Evolutionary conservation across 2,329 filamentous ascomycete genomes (phyloP), one percentile per base, ranked within the genome.

Genomic region (Didymella lethalis): DNA sequence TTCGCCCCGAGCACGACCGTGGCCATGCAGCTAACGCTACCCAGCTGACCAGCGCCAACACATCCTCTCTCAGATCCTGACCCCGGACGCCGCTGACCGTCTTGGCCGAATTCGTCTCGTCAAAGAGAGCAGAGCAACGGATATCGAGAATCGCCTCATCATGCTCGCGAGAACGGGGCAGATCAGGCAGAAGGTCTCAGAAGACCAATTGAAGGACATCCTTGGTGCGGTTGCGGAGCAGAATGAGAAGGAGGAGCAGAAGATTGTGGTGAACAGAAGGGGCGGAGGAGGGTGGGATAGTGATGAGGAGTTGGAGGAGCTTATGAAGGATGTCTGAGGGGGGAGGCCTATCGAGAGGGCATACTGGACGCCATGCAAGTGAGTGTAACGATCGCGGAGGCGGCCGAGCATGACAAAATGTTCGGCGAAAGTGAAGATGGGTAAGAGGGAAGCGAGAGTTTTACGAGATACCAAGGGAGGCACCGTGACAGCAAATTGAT

Each of bases 81-180:
- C 93, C 71, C 95, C 95, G 66, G 92, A 94, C 74, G 95, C 95
- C 18, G 91, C 92, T 61, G 95, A 99, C 81, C 91, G 95, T 14
- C 86, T 99, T 1, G 92, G 92, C 57, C 92, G 95, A 66, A 98
- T 99, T 80, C 90, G 94, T 32, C 88, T 99, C 61, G 95, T 99
- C 74, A 98, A 98, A 81, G 92, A 93, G 76, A 89, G 90, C 69
- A 91, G 95, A 71, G 95, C 95, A 34, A 86, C 85, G 62, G 93
- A 97, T 72, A 87, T 99, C 57, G 95, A 99, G 82, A 93, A 96
- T 83, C 82, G 94, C 49, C 86, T 99, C 56, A 93, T 99, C 78
- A 93, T 90, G 88, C 86, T 99, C 57, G 94, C 95, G 58, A 88
- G 93, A 72, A 86, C 89, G 25, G 93, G 94, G 25, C 95, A 98